Base-by-base conservation (phyloP, 2,329 filamentous ascomycete genomes). In the Phaeophleospora eucalypticola region DNA sequence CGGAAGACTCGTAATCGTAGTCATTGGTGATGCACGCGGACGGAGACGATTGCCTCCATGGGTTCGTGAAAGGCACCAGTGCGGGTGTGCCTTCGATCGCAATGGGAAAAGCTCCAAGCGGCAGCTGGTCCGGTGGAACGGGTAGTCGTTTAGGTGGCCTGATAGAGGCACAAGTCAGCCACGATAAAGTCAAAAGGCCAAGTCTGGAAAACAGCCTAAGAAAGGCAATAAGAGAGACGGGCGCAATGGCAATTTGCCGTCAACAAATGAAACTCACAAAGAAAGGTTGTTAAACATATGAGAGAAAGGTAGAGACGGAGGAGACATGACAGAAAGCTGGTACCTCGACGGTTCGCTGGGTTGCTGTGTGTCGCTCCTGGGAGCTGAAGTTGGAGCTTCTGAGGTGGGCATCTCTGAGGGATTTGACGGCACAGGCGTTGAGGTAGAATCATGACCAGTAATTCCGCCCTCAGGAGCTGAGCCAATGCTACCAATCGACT, bases 401-500 rank as follows among this genome's bases (percentile, higher is more conserved):
- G 36, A 33, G 24, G 41, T 39, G 9, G 33, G 14, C 34, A n/a
- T n/a, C n/a, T n/a, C n/a, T n/a, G n/a, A n/a, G n/a, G 16, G 34
- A 16, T 41, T 32, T 27, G 38, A 19, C 2, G 18, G 18, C 33
- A 15, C 33, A 17, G 29, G 18, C 24, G 44, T 21, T 41, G 39
- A 43, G 17, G 43, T 34, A 34, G 43, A 19, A 20, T 33, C 35
- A 16, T 41, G 24, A 18, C 41, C 33, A 17, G 35, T 15, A 33
- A 38, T 21, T 33, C 42, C 43, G 19, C 41, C 20, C 17, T 48
- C 53, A 7, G 48, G 43, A 34, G 45, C 48, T 27, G 57, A 58
- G 16, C 29, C 42, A 8, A 53, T 48, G 43, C 58, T 62, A n/a
- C 41, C 51, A n/a, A 56, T 48, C 8, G 58, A 60, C 2, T 46